Conservation (phyloP, 1,139 yeast species). For the Taphrina sp. region DNA sequence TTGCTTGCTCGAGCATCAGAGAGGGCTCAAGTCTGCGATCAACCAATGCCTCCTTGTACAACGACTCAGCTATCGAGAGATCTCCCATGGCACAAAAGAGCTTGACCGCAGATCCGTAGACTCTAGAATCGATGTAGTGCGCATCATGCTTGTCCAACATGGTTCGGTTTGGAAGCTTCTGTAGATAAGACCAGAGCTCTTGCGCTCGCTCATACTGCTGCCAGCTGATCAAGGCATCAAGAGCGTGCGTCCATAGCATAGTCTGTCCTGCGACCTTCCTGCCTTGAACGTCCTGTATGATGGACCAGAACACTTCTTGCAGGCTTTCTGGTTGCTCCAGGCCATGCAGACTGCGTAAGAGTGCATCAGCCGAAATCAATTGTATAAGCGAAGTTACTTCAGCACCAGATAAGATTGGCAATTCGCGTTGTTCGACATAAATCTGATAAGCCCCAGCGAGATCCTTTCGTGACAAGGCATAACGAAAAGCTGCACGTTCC, state of each 20-base stretch:
- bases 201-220: constrained; percentile 8
- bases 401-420: constrained; percentile 16
- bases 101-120: constrained; percentile 17
- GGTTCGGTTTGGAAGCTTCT: constrained; percentile 12
- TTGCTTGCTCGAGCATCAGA: constrained; percentile 12
- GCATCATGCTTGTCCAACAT: constrained; percentile 5
- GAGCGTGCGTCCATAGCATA: constrained; percentile 21
- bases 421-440: constrained; percentile 12
- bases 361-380: constrained; percentile 28
- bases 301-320: constrained; percentile 21
- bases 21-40: constrained; percentile 3
- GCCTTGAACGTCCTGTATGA: constrained; percentile 18
- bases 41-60: constrained; percentile 2
- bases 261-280: constrained; percentile 15
- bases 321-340: constrained; percentile 29
- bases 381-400: constrained; percentile 29
- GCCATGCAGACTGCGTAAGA: constrained; percentile 8
- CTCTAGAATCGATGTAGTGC: constrained; percentile 12
- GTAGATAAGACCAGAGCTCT: constrained; percentile 11
- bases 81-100: constrained; percentile 9
- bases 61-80: neutral
- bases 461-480: constrained; percentile 9
- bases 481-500: constrained; percentile 21
- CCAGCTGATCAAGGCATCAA: constrained; percentile 16
- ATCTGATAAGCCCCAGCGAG: constrained; percentile 21